Percentiles rank a stretch among this genome's conserved stretches.
phyloP scores from a whole-genome alignment of 371 early-diverging fungal genomes.

The Scutellospora calospora region DNA sequence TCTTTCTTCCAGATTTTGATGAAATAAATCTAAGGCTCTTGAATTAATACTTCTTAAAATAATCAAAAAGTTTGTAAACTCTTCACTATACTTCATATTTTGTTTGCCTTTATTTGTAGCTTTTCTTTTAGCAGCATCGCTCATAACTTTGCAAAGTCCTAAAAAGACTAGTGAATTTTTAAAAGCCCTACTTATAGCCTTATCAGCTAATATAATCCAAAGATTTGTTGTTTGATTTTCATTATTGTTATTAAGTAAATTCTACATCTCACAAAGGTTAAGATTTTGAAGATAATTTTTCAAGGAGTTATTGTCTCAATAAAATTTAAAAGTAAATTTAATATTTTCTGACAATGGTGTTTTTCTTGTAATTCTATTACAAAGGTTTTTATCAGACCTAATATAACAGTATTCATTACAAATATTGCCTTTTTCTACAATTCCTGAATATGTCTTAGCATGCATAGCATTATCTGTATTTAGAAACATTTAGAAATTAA shows the following conservation, averaged over 20 bases:
- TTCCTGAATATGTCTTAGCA: background rate
- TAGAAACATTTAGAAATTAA: background rate
- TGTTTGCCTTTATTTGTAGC: background rate
- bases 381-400: background rate
- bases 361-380: background rate
- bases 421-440: background rate
- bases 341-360: background rate
- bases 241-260: no score
- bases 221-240: background rate
- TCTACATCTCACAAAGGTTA: no score
- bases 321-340: no score
- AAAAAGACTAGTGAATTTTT: background rate
- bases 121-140: background rate
- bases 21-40: background rate
- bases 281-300: no score
- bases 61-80: background rate
- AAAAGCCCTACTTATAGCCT: background rate
- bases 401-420: slow-evolving; percentile 1
- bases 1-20: background rate
- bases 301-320: no score
- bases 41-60: background rate
- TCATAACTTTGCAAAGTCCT: background rate
- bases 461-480: background rate
- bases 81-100: background rate
- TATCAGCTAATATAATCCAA: background rate